Conservation (phyloP, 179 eudicot species). For the Beta lomatogona region DNA sequence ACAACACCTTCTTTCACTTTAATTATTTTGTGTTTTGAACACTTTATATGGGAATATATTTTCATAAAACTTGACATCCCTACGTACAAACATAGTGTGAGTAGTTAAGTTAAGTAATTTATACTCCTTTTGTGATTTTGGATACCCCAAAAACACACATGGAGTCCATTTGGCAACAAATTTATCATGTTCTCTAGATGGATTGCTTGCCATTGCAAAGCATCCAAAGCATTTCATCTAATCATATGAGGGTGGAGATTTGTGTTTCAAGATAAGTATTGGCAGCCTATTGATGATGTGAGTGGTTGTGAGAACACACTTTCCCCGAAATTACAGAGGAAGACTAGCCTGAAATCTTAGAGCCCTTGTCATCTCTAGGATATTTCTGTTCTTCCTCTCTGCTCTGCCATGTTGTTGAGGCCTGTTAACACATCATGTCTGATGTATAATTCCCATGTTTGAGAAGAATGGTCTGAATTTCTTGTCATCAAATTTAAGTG, state of each 20-base stretch:
- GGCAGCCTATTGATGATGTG: background rate
- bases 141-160: background rate
- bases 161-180: background rate
- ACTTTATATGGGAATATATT: background rate
- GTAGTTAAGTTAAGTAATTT: too few species aligned
- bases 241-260: background rate
- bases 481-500: too few species aligned
- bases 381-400: too few species aligned
- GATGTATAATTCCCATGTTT: background rate
- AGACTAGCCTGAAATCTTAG: too few species aligned
- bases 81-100: background rate
- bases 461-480: background rate
- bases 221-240: background rate
- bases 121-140: background rate
- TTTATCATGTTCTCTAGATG: background rate
- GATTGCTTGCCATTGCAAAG: background rate
- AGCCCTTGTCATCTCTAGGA: too few species aligned
- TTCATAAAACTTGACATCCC: background rate
- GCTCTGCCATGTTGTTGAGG: too few species aligned
- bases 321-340: too few species aligned
- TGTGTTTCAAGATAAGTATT: background rate
- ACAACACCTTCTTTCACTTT: too few species aligned
- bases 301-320: too few species aligned
- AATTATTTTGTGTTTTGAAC: background rate
- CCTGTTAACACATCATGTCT: too few species aligned